Conservation (phyloP, 768 basidiomycete genomes). For the Serendipita sp. region DNA sequence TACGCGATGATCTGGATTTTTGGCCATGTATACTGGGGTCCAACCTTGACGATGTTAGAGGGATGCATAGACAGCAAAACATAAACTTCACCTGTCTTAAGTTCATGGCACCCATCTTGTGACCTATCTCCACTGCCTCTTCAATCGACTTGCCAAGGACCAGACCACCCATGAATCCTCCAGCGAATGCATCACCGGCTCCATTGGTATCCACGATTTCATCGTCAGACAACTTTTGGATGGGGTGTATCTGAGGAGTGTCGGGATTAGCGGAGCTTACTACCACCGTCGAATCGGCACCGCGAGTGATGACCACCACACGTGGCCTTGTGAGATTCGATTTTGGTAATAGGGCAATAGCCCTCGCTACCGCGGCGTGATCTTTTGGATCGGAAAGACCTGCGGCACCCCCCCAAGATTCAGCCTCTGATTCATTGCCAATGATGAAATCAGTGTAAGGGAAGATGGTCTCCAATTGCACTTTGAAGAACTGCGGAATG, state of each 20-base stretch:
- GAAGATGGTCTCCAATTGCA: constrained; percentile 63
- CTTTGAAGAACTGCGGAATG: constrained; percentile 83
- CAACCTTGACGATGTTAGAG: constrained; percentile 24
- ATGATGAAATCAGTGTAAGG: constrained; percentile 80
- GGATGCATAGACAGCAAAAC: constrained; percentile 10
- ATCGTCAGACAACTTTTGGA: constrained; percentile 37
- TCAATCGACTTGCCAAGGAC: constrained; percentile 62
- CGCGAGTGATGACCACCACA: constrained; percentile 82
- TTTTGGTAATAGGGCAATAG: constrained; percentile 63
- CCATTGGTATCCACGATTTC: constrained; percentile 94
- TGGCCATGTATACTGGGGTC: constrained; percentile 40
- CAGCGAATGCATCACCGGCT: constrained; percentile 89
- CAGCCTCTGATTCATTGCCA: constrained; percentile 93
- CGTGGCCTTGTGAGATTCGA: constrained; percentile 60
- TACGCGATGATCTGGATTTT: constrained; percentile 24
- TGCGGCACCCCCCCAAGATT: constrained; percentile 60
- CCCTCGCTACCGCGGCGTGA: constrained; percentile 48
- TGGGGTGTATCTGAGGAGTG: constrained; percentile 36
- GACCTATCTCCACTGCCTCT: constrained; percentile 68
- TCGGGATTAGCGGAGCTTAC: constrained; percentile 44
- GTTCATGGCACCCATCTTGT: constrained; percentile 72
- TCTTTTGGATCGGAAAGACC: constrained; percentile 51
- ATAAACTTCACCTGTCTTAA: constrained; percentile 41
- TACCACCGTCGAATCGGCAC: constrained; percentile 59
- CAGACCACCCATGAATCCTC: constrained; percentile 80